phyloP scores from a whole-genome alignment of 108 stramenopile species.

The Cyclotella choctawhatcheeana region DNA sequence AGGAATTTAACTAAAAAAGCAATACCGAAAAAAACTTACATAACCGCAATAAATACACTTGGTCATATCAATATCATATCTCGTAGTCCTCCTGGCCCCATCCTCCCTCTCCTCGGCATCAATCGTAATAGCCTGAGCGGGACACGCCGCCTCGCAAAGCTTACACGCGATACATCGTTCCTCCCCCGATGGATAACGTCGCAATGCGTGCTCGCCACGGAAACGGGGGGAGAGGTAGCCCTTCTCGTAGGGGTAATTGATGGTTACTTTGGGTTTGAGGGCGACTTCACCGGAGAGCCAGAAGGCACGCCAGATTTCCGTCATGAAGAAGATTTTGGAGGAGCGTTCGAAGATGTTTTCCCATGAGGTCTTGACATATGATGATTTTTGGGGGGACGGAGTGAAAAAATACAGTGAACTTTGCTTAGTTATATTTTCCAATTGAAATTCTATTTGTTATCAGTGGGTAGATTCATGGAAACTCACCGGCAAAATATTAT shows the following conservation, averaged over 20 bases:
- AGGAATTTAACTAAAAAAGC: not conserved
- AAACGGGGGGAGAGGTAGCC: conserved; percentile 96
- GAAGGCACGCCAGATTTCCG: conserved; percentile 88
- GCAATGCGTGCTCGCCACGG: conserved; percentile 97
- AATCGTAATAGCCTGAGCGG: conserved; percentile 99
- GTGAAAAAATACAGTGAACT: too few relatives aligned
- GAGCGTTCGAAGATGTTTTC: conserved; percentile 85
- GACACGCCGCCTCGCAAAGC: conserved; percentile 99
- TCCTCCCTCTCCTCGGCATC: conserved; percentile 95
- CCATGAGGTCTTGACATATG: conserved; percentile 89
- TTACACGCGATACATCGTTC: conserved; percentile 99
- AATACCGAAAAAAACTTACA: conserved; percentile 24
- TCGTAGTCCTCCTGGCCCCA: conserved; percentile 95
- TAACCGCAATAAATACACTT: conserved; percentile 99
- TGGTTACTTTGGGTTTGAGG: conserved; percentile 92
- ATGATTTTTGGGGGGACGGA: not conserved
- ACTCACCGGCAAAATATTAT: conserved; percentile 54
- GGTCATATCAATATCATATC: conserved; percentile 99
- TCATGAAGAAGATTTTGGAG: conserved; percentile 90
- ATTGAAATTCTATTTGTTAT: too few relatives aligned
- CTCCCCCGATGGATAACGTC: conserved; percentile 98
- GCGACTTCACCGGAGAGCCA: conserved; percentile 81
- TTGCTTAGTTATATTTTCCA: too few relatives aligned
- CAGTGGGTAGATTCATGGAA: not conserved
- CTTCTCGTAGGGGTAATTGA: conserved; percentile 99